These are phyloP conservation scores for Quercus gilva DNA, from an alignment of 306 rosid genomes.

Conservation along the genomic window DNA sequence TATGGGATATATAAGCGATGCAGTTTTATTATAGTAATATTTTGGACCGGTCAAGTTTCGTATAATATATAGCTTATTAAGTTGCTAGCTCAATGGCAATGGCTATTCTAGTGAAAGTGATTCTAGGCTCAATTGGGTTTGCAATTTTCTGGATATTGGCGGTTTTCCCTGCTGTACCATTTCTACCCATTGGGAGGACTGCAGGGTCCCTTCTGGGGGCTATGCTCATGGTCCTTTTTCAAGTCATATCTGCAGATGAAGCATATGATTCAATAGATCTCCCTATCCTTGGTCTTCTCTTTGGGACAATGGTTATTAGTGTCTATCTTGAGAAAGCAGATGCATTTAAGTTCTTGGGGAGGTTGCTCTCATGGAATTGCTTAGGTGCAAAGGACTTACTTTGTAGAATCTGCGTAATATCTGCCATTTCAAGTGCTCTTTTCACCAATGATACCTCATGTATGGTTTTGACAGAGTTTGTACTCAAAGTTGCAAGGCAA, in stretches of 20 bases:
- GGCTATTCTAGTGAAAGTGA: slow-evolving; percentile 62
- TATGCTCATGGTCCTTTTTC: slow-evolving; percentile 76
- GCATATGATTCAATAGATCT: slow-evolving; percentile 79
- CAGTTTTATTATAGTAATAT: too few species aligned
- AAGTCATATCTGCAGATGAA: slow-evolving; percentile 67
- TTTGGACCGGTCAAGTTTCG: too few species aligned
- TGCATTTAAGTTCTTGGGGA: slow-evolving; percentile 82
- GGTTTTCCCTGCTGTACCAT: slow-evolving; percentile 86
- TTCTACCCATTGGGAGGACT: slow-evolving; percentile 85
- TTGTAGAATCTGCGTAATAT: slow-evolving; percentile 70
- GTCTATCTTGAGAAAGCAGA: slow-evolving; percentile 91
- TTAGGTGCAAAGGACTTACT: slow-evolving; percentile 81
- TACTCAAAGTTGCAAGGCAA: slow-evolving; percentile 76
- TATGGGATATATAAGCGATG: too few species aligned
- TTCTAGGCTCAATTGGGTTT: slow-evolving; percentile 74
- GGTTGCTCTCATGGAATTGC: slow-evolving; percentile 79
- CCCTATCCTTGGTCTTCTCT: slow-evolving; percentile 82
- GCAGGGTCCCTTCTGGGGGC: slow-evolving; percentile 92
- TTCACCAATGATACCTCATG: slow-evolving; percentile 92
- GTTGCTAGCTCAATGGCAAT: slow-evolving; percentile 48
- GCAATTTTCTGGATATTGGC: slow-evolving; percentile 84
- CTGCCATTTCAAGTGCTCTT: slow-evolving; percentile 78
- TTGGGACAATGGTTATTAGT: slow-evolving; percentile 95
- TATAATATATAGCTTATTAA: not conserved
- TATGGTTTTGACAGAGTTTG: slow-evolving; percentile 82